A percentile compares a stretch with the other conserved stretches of the same genome.
These are phyloP conservation scores for Eucalyptus curtisii DNA, from an alignment of 345 rosid species.

Conservation along the genomic window DNA sequence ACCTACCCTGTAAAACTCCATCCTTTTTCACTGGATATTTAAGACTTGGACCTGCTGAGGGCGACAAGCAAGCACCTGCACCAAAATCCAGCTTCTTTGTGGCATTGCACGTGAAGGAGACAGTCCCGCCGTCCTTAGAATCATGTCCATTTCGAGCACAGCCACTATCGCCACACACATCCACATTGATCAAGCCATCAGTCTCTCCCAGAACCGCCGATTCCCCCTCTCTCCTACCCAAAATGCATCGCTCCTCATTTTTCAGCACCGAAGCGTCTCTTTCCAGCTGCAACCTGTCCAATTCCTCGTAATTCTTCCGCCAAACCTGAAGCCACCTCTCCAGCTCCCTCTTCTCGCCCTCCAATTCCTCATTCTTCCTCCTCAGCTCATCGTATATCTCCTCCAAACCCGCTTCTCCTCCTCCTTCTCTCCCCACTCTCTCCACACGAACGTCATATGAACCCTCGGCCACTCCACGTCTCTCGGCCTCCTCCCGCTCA, in stretches of 20 bases:
- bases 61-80: background rate
- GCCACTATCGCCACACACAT: background rate
- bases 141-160: background rate
- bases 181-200: background rate
- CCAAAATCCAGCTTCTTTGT: background rate
- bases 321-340: background rate
- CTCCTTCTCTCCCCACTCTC: background rate
- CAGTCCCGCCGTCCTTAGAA: background rate
- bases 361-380: background rate
- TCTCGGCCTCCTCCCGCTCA: accelerated
- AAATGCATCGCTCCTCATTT: background rate
- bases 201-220: background rate
- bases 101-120: background rate
- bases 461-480: background rate
- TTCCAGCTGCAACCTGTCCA: background rate
- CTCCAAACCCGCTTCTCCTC: background rate
- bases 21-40: background rate
- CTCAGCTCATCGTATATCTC: background rate
- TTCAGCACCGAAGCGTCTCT: background rate
- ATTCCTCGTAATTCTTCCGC: background rate
- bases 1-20: background rate
- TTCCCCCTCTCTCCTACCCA: background rate
- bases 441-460: background rate
- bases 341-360: background rate
- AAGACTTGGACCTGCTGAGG: background rate